Percentiles rank a stretch among this genome's conserved stretches.
Evolutionary conservation across 1,139 yeast genomes (phyloP).

Genomic region (Casaregolazyma suthepensis): DNA sequence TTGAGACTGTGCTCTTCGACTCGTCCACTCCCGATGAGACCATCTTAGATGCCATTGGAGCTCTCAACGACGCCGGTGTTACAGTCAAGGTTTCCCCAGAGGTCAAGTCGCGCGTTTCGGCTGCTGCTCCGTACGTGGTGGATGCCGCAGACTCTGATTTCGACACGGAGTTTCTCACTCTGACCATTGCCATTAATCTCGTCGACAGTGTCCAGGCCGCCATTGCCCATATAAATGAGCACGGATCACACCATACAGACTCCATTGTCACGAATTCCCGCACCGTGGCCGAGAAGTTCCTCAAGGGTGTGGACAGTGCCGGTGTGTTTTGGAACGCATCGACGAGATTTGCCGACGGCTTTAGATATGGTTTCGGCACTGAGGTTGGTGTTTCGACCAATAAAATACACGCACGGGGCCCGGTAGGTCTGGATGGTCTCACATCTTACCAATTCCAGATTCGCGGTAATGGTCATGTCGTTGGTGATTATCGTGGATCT

Average conservation of each 20-base stretch:
- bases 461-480: slow-evolving; percentile 88
- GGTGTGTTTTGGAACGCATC: slow-evolving; percentile 99
- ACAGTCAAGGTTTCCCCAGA: slow-evolving; percentile 62
- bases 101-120: slow-evolving; percentile 32
- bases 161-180: slow-evolving; percentile 72
- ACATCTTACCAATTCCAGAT: slow-evolving; percentile 93
- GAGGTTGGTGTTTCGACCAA: slow-evolving; percentile 98
- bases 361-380: slow-evolving; percentile 96
- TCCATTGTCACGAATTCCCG: slow-evolving; percentile 76
- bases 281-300: slow-evolving; percentile 62
- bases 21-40: slow-evolving; percentile 34
- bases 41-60: slow-evolving; percentile 38
- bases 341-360: slow-evolving; percentile 97
- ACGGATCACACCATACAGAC: slow-evolving; percentile 96
- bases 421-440: slow-evolving; percentile 95
- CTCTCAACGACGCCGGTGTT: slow-evolving; percentile 60
- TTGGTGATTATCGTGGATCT: slow-evolving; percentile 84
- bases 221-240: slow-evolving; percentile 73
- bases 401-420: slow-evolving; percentile 97
- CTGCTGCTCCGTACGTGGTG: slow-evolving; percentile 31
- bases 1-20: slow-evolving; percentile 42
- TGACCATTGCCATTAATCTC: slow-evolving; percentile 70
- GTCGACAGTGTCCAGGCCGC: slow-evolving; percentile 62
- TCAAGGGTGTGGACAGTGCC: slow-evolving; percentile 86
- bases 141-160: slow-evolving; percentile 56